These are phyloP conservation scores for Paraconiothyrium brasiliense DNA, from an alignment of 2,329 filamentous ascomycete genomes.

Conservation along the genomic window DNA sequence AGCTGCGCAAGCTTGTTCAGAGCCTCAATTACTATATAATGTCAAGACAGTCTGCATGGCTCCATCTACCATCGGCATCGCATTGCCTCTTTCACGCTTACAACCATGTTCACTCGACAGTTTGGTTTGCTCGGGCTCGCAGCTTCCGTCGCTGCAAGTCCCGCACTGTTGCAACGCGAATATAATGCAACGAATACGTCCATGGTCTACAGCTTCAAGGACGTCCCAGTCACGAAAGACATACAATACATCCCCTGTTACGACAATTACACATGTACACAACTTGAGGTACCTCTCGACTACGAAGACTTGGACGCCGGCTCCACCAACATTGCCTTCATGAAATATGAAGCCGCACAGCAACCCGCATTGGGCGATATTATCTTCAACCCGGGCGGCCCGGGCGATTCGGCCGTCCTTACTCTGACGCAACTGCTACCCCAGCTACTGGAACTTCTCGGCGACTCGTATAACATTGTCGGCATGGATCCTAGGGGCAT, in stretches of 20 bases:
- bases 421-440: conserved; percentile 10
- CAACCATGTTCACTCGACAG: neutral
- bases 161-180: neutral
- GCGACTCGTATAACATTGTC: conserved; percentile 50
- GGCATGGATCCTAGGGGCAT: conserved; percentile 54
- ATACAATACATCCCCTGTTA: conserved; percentile 49
- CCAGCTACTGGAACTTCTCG: conserved; percentile 14
- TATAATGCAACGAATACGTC: neutral
- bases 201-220: conserved; percentile 11
- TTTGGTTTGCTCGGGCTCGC: neutral
- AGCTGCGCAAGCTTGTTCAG: neutral
- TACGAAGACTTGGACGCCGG: conserved; percentile 20
- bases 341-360: conserved; percentile 31
- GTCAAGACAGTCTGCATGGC: no score
- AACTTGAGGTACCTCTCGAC: conserved; percentile 59
- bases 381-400: conserved; percentile 55
- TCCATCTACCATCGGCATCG: neutral
- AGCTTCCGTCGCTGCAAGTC: conserved; percentile 5
- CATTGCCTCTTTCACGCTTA: neutral
- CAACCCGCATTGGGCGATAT: conserved; percentile 54
- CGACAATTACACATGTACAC: conserved; percentile 59
- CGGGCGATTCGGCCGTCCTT: conserved; percentile 55
- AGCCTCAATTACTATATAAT: neutral
- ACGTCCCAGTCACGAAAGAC: conserved; percentile 12
- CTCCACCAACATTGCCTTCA: conserved; percentile 55